A percentile compares a stretch with the other conserved stretches of the same genome.
These are phyloP conservation scores for Sphaerostilbella broomeana DNA, from an alignment of 2,329 filamentous ascomycete species.

Conservation along the genomic window DNA sequence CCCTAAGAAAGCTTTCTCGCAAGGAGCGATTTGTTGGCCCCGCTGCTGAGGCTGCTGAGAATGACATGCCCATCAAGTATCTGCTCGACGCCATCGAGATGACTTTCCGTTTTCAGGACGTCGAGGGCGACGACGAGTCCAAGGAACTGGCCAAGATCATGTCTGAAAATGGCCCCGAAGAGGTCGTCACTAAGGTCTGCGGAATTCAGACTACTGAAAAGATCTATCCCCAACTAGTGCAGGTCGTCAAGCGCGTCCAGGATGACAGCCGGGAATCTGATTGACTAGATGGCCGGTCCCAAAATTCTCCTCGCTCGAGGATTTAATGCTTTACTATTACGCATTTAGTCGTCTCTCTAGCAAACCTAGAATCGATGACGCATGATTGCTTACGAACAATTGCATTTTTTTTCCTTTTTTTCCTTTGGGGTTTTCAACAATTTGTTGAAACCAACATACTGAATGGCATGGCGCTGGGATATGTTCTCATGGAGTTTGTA, in stretches of 20 bases:
- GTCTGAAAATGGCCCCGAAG: conserved; percentile 62
- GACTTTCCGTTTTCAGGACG: conserved; percentile 91
- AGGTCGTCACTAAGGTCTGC: conserved; percentile 73
- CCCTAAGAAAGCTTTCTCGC: conserved; percentile 85
- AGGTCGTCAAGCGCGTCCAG: conserved; percentile 80
- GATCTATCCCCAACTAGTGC: conserved; percentile 67
- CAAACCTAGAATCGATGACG: too few relatives aligned
- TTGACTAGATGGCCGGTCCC: conserved; percentile 26
- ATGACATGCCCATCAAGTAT: conserved; percentile 62
- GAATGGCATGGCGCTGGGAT: conserved; percentile 20
- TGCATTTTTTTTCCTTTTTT: conserved; percentile 4
- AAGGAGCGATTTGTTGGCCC: conserved; percentile 96
- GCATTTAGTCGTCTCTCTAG: too few relatives aligned
- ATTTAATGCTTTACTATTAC: too few relatives aligned
- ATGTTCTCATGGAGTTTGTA: background rate
- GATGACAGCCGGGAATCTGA: conserved; percentile 45
- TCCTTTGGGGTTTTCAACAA: conserved; percentile 2
- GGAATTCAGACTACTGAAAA: conserved; percentile 71
- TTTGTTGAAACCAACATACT: too few relatives aligned
- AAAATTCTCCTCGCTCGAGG: background rate
- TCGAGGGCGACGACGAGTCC: conserved; percentile 87
- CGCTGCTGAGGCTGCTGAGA: conserved; percentile 80
- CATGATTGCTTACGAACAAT: conserved; percentile 11
- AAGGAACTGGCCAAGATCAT: conserved; percentile 80
- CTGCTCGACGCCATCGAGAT: conserved; percentile 83